Base-by-base conservation (phyloP, 2,329 filamentous ascomycete species). In the Cercospora sp. region DNA sequence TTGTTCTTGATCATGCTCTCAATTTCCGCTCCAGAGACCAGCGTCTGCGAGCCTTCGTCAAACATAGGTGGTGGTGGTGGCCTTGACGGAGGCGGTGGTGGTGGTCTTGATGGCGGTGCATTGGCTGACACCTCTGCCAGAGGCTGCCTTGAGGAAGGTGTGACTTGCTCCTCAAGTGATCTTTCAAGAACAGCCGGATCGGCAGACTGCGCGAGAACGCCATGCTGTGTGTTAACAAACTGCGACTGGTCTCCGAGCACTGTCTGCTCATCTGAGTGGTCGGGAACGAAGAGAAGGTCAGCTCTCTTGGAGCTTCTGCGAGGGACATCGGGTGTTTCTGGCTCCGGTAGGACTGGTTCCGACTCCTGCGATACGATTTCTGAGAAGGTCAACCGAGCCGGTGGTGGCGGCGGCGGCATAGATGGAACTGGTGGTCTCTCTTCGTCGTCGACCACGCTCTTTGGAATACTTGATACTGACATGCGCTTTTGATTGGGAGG, bases 41-140 rank as follows among this genome's bases (percentile, higher is more conserved):
- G 85, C 26, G 94, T 97, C 80, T 97, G 94, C 13, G 91, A 90
- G 63, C 89, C 87, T 72, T 91, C 90, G 74, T 96, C 92, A 20
- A 84, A 63, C 72, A 75, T 74, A 3, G 69, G 65, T 51, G 67
- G 26, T 20, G 23, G 67, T 20, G 64, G 31, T 23, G 63, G 71
- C 64, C 69, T 70, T 26, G 65, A 61, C 23, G 66, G 64, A 12
- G 60, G 62, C 3, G 53, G 23, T 7, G 66, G 67, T 12, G 64
- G 31, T 28, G 63, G 70, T 63, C 69, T 70, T 26, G 65, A 61
- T 23, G 66, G 64, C 20, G 60, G 62, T 4, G 53, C 51, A 45
- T 69, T 71, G 13, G 65, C 60, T 26, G 69, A 68, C 12, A 68
- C 30, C 18, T 68, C 69, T 9, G 58, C 45, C 9, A 72, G 67